Conservation (phyloP, 257 asterid species). For the Solanum etuberosum region DNA sequence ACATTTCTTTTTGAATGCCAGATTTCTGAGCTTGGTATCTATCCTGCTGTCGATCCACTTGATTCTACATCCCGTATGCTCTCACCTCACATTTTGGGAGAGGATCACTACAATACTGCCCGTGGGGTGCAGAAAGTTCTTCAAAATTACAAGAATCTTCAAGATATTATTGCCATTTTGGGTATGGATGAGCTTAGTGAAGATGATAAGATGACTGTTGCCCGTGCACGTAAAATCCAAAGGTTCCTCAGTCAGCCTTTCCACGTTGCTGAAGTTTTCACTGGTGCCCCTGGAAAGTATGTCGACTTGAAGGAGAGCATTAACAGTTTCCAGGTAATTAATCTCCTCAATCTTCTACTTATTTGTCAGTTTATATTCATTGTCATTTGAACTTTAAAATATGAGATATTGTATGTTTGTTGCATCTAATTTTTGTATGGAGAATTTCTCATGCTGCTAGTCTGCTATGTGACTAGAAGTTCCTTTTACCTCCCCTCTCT, state of each 20-base stretch:
- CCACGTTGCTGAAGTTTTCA: constrained; percentile 99
- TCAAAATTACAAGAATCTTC: constrained; percentile 96
- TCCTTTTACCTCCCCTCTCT: background rate
- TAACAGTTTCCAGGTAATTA: constrained; percentile 77
- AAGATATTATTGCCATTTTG: constrained; percentile 94
- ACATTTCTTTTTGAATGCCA: constrained; percentile 5
- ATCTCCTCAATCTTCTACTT: background rate
- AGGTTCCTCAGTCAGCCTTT: constrained; percentile 95
- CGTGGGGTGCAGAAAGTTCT: constrained; percentile 98
- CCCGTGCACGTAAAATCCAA: constrained; percentile 92
- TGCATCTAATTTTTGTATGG: background rate
- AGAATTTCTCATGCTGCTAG: background rate
- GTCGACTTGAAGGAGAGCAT: constrained; percentile 96
- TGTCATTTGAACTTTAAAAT: background rate
- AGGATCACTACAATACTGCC: constrained; percentile 90
- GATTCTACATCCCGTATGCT: constrained; percentile 99
- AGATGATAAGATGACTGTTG: constrained; percentile 93
- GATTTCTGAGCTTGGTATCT: constrained; percentile 98
- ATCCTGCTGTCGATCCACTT: constrained; percentile 96
- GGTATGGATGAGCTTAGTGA: constrained; percentile 99
- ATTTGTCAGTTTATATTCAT: background rate
- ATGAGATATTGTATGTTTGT: background rate
- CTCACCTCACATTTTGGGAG: constrained; percentile 94
- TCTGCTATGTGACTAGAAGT: background rate
- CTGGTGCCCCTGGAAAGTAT: constrained; percentile 95